Percentiles rank a stretch among this genome's conserved stretches.
phyloP scores from a whole-genome alignment of 2,329 filamentous ascomycete species.

The Elsinoe ampelina region DNA sequence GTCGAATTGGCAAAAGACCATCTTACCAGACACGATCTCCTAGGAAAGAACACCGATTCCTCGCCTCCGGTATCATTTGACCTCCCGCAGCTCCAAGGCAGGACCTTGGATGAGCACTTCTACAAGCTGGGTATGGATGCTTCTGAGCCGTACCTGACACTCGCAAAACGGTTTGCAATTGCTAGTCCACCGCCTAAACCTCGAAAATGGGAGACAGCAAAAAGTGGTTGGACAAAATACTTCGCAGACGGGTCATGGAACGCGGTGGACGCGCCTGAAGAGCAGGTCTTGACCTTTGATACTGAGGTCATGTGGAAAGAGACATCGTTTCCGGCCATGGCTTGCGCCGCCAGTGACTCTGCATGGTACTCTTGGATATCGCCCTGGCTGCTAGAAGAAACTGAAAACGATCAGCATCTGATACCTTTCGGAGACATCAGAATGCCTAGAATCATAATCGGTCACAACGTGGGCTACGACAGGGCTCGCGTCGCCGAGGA shows the following conservation, averaged over 20 bases:
- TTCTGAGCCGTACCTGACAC: conserved; percentile 70
- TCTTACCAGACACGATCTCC: conserved; percentile 71
- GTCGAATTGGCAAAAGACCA: conserved; percentile 75
- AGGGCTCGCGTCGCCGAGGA: conserved; percentile 81
- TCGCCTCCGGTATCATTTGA: conserved; percentile 70
- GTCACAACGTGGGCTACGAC: conserved; percentile 95
- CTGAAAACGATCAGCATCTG: conserved; percentile 65
- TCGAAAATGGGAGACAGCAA: conserved; percentile 60
- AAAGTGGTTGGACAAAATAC: conserved; percentile 94
- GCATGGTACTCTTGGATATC: conserved; percentile 98
- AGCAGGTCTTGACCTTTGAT: conserved; percentile 80
- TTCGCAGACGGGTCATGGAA: conserved; percentile 63
- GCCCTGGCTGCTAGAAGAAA: conserved; percentile 83
- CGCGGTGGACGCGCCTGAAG: conserved; percentile 64
- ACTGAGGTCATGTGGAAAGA: conserved; percentile 96
- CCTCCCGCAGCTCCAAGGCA: conserved; percentile 67
- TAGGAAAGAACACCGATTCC: conserved; percentile 81
- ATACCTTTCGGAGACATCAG: conserved; percentile 75
- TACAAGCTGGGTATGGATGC: conserved; percentile 76
- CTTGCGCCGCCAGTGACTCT: conserved; percentile 78
- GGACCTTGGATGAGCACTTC: conserved; percentile 88
- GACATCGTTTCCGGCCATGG: conserved; percentile 89
- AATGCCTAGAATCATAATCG: conserved; percentile 68
- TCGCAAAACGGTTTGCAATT: conserved; percentile 65
- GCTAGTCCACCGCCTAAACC: conserved; percentile 49